Evolutionary conservation across 139 green algal genomes (phyloP).

Genomic region (Chlamydomonas incerta): DNA sequence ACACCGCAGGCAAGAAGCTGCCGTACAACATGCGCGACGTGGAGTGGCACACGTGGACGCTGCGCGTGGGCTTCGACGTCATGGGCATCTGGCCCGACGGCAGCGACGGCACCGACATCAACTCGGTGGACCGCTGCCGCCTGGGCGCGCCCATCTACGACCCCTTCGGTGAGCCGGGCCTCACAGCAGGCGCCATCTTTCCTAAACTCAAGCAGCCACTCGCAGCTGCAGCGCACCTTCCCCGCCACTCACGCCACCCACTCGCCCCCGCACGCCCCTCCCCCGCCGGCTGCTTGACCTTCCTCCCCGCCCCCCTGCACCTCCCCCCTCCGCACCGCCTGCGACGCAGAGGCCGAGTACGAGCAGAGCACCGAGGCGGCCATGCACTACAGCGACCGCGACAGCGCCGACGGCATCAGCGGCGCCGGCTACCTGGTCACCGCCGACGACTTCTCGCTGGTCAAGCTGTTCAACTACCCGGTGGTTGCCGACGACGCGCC

Average conservation of each 20-base stretch:
- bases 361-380: constrained; percentile 28
- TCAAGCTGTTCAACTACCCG: constrained; percentile 74
- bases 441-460: constrained; percentile 64
- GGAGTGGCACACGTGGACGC: constrained; percentile 56
- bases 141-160: constrained; percentile 38
- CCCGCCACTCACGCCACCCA: no score
- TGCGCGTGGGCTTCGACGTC: constrained; percentile 62
- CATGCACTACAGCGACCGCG: constrained; percentile 41
- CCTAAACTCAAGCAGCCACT: no score
- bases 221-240: no score
- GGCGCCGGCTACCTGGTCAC: constrained; percentile 62
- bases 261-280: no score
- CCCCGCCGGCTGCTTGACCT: no score
- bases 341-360: constrained; percentile 18
- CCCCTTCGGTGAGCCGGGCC: not conserved
- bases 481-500: constrained; percentile 71
- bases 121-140: constrained; percentile 49
- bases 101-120: constrained; percentile 64
- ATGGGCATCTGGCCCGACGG: constrained; percentile 70
- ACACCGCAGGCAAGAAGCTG: constrained; percentile 62
- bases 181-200: not conserved
- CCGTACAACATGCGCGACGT: constrained; percentile 66
- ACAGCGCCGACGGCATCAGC: constrained; percentile 54
- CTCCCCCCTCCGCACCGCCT: not conserved
- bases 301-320: not conserved